Conservation (phyloP, 202 grass and related monocot species). For the Eragrostis tef region DNA sequence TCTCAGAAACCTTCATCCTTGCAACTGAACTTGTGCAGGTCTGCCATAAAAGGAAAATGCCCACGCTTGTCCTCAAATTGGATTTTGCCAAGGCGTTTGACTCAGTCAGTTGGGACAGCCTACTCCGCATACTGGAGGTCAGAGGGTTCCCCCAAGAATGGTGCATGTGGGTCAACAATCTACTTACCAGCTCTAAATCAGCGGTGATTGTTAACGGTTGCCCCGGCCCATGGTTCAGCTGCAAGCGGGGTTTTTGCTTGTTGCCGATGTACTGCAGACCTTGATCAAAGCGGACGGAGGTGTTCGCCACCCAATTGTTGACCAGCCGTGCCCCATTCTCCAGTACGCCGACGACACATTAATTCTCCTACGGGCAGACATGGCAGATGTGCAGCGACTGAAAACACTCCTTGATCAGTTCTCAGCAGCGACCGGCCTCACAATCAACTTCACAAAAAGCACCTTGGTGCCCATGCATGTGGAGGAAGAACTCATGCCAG, state of each 20-base stretch:
- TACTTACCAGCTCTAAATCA: not conserved
- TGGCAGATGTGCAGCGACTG: no score
- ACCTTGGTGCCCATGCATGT: no score
- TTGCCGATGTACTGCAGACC: not conserved
- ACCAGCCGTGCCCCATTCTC: not conserved
- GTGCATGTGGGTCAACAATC: not conserved
- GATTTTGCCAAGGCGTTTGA: not conserved
- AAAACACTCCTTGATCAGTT: no score
- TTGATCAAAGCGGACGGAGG: not conserved
- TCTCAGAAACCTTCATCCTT: not conserved
- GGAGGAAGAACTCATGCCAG: no score
- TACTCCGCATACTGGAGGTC: fast-evolving
- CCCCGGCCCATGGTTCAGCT: not conserved
- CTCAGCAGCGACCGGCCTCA: no score
- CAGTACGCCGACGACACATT: not conserved
- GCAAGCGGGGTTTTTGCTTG: not conserved
- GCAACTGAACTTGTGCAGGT: not conserved
- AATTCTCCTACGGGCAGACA: not conserved
- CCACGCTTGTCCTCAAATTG: not conserved
- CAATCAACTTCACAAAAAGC: no score
- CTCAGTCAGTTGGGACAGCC: not conserved
- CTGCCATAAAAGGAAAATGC: not conserved
- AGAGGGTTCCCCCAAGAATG: not conserved
- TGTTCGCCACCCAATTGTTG: not conserved
- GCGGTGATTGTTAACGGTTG: not conserved